A percentile compares a stretch with the other conserved stretches of the same genome.
These are phyloP conservation scores for Dothideomycetes sp. DNA, from an alignment of 2,329 filamentous ascomycete genomes.

Conservation along the genomic window DNA sequence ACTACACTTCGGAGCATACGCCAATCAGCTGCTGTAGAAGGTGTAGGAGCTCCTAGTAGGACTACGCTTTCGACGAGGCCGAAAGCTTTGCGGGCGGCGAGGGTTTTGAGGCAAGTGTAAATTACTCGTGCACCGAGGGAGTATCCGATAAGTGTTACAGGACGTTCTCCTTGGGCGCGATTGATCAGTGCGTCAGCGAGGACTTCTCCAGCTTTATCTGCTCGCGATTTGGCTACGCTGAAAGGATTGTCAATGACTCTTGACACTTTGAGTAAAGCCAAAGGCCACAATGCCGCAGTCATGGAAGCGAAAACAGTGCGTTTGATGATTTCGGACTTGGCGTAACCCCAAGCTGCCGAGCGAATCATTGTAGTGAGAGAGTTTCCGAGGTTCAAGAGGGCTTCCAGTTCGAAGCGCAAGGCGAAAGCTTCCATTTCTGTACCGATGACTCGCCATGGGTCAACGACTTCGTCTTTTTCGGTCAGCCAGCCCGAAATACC, in stretches of 20 bases:
- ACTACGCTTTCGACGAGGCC: constrained; percentile 77
- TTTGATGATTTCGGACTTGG: constrained; percentile 66
- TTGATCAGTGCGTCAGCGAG: constrained; percentile 34
- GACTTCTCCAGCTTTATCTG: constrained; percentile 31
- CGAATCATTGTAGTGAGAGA: constrained; percentile 69
- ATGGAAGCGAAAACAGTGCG: constrained; percentile 42
- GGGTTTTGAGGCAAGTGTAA: constrained; percentile 66
- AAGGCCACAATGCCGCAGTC: constrained; percentile 40
- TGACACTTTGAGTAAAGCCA: constrained; percentile 37
- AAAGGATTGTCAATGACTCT: constrained; percentile 34
- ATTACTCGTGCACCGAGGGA: constrained; percentile 49
- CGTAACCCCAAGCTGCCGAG: constrained; percentile 69
- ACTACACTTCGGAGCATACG: constrained; percentile 67
- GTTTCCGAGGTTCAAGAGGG: constrained; percentile 66
- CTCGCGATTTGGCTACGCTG: constrained; percentile 29
- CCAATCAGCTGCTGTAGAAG: constrained; percentile 66
- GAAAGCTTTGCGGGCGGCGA: constrained; percentile 71
- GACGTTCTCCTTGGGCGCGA: constrained; percentile 33
- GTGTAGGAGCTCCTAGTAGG: constrained; percentile 70
- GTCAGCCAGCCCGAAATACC: constrained; percentile 75
- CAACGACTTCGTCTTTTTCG: constrained; percentile 59
- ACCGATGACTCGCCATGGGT: constrained; percentile 71
- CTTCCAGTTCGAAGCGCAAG: constrained; percentile 72
- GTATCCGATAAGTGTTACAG: constrained; percentile 32
- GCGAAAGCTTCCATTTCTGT: constrained; percentile 68